These are phyloP conservation scores for Carex kokanica DNA, from an alignment of 176 grass and related monocot species.

Conservation along the genomic window DNA sequence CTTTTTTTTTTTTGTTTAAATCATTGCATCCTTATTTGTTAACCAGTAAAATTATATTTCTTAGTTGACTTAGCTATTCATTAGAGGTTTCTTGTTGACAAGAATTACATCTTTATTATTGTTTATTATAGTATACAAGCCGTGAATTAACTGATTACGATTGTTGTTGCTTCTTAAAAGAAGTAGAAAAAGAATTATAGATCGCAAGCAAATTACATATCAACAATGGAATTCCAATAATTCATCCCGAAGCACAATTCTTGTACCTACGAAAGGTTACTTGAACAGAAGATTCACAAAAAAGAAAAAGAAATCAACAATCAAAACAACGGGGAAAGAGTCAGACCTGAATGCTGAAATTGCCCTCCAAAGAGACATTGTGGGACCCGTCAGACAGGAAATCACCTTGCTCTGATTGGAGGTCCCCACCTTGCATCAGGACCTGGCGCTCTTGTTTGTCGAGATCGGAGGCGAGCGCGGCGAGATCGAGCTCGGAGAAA, in stretches of 20 bases:
- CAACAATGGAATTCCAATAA: not conserved
- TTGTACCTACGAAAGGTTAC: not conserved
- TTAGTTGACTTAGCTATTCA: not conserved
- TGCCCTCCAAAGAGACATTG: constrained; percentile 89
- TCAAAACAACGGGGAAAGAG: not conserved
- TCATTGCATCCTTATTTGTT: not conserved
- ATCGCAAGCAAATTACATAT: not conserved
- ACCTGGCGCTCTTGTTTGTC: constrained; percentile 78
- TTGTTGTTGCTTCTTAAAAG: not conserved
- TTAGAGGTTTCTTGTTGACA: constrained; percentile 11
- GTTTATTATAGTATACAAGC: not conserved
- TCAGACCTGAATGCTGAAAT: constrained; percentile 97
- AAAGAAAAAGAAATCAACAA: not conserved
- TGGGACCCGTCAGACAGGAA: constrained; percentile 66
- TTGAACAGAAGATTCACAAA: not conserved
- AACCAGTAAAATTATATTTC: not conserved
- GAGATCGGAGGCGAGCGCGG: constrained; percentile 86
- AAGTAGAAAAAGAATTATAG: not conserved
- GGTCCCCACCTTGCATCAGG: constrained; percentile 45
- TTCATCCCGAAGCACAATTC: not conserved
- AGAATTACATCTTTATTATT: not conserved
- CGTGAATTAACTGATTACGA: not conserved
- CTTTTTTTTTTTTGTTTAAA: not conserved
- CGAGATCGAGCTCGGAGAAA: constrained; percentile 98
- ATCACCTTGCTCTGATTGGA: constrained; percentile 37